Evolutionary conservation across 23 red algal species (phyloP), one percentile per base, ranked within the genome.

Genomic region (Gracilaria caudata): DNA sequence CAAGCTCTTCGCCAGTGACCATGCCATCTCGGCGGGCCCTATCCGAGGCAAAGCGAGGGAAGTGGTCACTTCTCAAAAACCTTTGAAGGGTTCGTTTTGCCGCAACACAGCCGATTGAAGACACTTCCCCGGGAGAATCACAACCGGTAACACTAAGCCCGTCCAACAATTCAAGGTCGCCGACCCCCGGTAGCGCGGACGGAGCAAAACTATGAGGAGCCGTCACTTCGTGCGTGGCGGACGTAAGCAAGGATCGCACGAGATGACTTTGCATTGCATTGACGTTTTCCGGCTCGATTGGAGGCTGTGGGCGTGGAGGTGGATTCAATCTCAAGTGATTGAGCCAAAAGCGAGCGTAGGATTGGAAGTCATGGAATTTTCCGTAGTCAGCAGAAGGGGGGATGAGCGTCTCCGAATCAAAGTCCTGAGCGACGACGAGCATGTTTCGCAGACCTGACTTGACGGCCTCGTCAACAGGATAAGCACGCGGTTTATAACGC

Each of bases 301-400:
- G 83, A 57, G 49, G 51, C 23, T 63, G 23, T n/a, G 90, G 90
- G 19, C 64, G 58, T 24, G 90, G 68, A 2, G 90, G 90, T 24
- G 79, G 90, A 44, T 26, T 39, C 29, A 43, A 19, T 26, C 79
- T 64, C 65, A 86, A 71, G 51, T 51, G 25, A 34, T 77, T 51
- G 39, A 93, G 47, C 80, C 90, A 93, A 66, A 93, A 93, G 13
- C 51, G 53, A 23, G 81, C 73, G 29, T 84, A 93, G 12, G 37
- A 70, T 41, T 93, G 90, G 46, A 93, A 93, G 59, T 93, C 86
- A n/a, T 70, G 19, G 57, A 55, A 90, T 19, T n/a, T 49, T 35
- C 75, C 75, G 28, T 45, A 64, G 29, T 41, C 51, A 41, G 83
- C 53, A 34, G 40, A 43, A 4, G 83, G 83, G 8, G 65, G n/a